phyloP scores from a whole-genome alignment of 495 filamentous ascomycete species.

The Trichoderma erinaceum region DNA sequence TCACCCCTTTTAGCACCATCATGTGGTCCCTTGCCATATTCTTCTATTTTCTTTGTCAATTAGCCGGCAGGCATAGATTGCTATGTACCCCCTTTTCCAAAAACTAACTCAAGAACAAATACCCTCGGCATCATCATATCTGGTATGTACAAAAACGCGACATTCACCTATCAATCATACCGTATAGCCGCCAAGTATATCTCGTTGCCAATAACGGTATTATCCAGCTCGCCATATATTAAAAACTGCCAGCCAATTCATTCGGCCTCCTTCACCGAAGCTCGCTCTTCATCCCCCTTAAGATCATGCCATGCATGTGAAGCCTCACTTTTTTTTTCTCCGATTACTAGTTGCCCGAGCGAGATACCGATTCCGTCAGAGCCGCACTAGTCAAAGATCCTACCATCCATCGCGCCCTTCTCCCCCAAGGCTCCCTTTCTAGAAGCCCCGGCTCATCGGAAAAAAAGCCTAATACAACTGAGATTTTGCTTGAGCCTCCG shows the following conservation, averaged over 20 bases:
- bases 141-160: neutral
- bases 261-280: neutral
- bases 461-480: neutral
- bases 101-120: neutral
- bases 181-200: neutral
- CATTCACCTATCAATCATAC: neutral
- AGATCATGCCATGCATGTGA: neutral
- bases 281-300: neutral
- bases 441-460: neutral
- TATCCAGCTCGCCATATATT: neutral
- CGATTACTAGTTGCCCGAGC: neutral
- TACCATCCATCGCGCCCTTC: neutral
- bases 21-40: neutral
- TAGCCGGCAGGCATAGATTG: neutral
- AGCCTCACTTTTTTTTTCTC: neutral
- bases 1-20: too few species aligned
- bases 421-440: neutral
- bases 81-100: neutral
- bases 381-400: conserved; percentile 5
- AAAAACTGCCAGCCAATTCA: neutral
- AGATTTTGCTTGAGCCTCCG: neutral
- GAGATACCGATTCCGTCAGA: neutral
- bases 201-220: neutral
- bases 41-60: neutral
- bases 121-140: neutral